Percentiles rank a stretch among this genome's conserved stretches.
phyloP scores from a whole-genome alignment of 2,329 filamentous ascomycete genomes.

The Apiospora saccharicola region DNA sequence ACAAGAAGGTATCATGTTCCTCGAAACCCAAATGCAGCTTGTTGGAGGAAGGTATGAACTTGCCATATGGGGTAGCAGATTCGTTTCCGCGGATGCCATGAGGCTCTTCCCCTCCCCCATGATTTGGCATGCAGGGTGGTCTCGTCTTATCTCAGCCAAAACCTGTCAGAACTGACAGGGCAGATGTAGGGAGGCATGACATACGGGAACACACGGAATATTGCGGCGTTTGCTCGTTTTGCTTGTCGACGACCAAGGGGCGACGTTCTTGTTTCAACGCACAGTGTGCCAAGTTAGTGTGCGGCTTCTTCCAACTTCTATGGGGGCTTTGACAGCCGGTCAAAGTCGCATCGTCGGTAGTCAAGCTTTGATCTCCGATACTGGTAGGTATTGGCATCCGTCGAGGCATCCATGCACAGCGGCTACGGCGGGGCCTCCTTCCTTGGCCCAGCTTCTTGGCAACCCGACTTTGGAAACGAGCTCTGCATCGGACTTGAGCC shows the following conservation, averaged over 20 bases:
- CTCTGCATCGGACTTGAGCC: not conserved
- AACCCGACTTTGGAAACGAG: not conserved
- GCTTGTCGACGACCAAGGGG: not conserved
- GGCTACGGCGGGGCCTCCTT: too few relatives aligned
- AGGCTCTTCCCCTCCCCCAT: not conserved
- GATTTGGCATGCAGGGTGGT: not conserved
- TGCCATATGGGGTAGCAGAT: not conserved
- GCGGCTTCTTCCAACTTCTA: not conserved
- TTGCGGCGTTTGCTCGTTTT: not conserved
- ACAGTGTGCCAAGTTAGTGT: not conserved
- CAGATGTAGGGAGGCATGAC: not conserved
- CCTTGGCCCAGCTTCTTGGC: not conserved
- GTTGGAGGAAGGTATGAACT: not conserved
- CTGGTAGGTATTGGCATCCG: not conserved
- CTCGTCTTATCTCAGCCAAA: not conserved
- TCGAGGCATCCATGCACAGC: not conserved
- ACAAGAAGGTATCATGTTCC: not conserved
- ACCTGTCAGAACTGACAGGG: not conserved
- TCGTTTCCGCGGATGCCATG: not conserved
- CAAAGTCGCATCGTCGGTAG: not conserved
- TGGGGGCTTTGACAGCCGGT: not conserved
- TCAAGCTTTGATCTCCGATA: not conserved
- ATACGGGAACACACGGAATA: not conserved
- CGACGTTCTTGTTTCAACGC: not conserved
- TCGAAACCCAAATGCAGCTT: not conserved